Evolutionary conservation across 179 eudicot species (phyloP).

Genomic region (Sideroxylon spinosum): DNA sequence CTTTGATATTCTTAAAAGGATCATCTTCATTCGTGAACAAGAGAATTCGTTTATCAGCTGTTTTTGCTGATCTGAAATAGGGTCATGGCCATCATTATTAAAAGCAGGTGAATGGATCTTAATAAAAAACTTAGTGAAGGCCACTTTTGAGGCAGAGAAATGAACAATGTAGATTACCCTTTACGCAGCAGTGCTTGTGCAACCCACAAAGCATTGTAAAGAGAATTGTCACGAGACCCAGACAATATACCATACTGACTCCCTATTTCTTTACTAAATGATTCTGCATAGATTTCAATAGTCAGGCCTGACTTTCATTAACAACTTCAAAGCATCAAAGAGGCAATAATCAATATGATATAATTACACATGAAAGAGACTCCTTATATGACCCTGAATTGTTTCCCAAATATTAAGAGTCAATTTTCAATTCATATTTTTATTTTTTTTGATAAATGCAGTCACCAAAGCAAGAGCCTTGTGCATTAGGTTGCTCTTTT

Average conservation of each 20-base stretch:
- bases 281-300: conserved; percentile 43
- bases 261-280: conserved; percentile 68
- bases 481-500: too few species aligned
- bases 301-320: background rate
- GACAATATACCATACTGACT: conserved; percentile 78
- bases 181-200: conserved; percentile 91
- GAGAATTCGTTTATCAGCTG: conserved; percentile 78
- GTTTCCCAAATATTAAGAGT: background rate
- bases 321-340: conserved; percentile 4
- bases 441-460: too few species aligned
- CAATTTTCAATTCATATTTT: background rate
- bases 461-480: too few species aligned
- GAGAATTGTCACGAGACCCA: conserved; percentile 82
- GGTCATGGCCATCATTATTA: conserved; percentile 1
- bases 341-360: background rate
- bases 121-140: background rate
- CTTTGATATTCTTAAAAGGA: conserved; percentile 86
- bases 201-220: conserved; percentile 94
- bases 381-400: background rate
- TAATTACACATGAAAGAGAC: conserved; percentile 9
- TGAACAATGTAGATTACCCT: conserved; percentile 46
- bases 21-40: conserved; percentile 91
- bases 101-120: background rate
- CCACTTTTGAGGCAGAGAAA: conserved; percentile 5
- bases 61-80: conserved; percentile 69